Evolutionary conservation across 345 rosid species (phyloP).

Genomic region (Ceriops decandra): DNA sequence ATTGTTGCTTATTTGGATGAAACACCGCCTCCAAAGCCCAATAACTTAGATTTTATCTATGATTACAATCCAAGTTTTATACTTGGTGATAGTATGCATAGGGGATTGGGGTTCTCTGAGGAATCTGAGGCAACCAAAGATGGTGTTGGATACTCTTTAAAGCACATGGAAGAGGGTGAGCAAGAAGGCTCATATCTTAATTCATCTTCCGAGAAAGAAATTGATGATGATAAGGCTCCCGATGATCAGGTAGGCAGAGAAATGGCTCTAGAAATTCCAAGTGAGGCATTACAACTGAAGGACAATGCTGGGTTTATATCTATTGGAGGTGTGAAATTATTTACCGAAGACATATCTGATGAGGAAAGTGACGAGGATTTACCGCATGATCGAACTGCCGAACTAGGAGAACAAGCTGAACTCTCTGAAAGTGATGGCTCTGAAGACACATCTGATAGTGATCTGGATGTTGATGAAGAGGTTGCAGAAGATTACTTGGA

Average conservation of each 20-base stretch:
- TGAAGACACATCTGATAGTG: slow-evolving; percentile 40
- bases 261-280: slow-evolving; percentile 35
- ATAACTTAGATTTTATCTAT: slow-evolving; percentile 38
- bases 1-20: slow-evolving; percentile 64
- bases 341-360: slow-evolving; percentile 68
- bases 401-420: slow-evolving; percentile 32
- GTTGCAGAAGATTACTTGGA: slow-evolving; percentile 82
- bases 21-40: slow-evolving; percentile 37
- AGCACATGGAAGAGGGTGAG: slow-evolving; percentile 33
- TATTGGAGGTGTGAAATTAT: slow-evolving; percentile 68
- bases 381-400: slow-evolving; percentile 40
- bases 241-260: slow-evolving; percentile 22
- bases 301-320: slow-evolving; percentile 73
- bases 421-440: slow-evolving; percentile 49
- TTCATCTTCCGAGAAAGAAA: slow-evolving; percentile 34
- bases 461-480: slow-evolving; percentile 65
- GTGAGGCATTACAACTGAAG: slow-evolving; percentile 28
- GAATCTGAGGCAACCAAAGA: slow-evolving; percentile 45
- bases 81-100: slow-evolving; percentile 56
- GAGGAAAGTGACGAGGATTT: slow-evolving; percentile 48
- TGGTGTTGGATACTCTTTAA: slow-evolving; percentile 44
- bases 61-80: slow-evolving; percentile 60
- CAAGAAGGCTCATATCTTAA: slow-evolving; percentile 26
- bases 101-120: slow-evolving; percentile 59
- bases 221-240: slow-evolving; percentile 26